Evolutionary conservation across 768 basidiomycete species (phyloP), one percentile per base, ranked within the genome.

Genomic region (Dentipellis sp.): DNA sequence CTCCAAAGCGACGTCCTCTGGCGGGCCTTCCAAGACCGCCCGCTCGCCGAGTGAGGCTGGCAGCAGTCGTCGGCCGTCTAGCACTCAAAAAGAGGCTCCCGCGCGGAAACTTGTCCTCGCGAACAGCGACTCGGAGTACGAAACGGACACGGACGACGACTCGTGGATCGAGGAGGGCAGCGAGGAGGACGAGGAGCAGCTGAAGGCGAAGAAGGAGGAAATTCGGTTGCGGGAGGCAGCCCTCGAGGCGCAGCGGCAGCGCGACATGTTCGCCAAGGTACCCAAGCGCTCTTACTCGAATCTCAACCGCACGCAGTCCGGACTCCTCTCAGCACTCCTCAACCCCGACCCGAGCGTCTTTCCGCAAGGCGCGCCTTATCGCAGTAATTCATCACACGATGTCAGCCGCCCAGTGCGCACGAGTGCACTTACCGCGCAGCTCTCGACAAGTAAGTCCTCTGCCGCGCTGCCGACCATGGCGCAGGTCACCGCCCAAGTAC

Each of bases 221-320:
- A 57, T 57, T 3, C 68, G 69, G 12, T 61, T 78, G 16, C 74
- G 68, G 6, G 76, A 81, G 52, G 87, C 86, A 5, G 84, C 81
- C 0, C 62, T 79, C 56, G 84, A 88, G 65, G 81, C 74, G 1
- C 78, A 80, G 63, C 77, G 81, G 16, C 79, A 85, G 61, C 77
- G 79, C 29, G 86, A 91, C 12, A 73, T 91, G 74, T 86, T 88
- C 63, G 76, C 78, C 58, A 90, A 91, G 69, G 75, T 83, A 12
- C 87, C 86, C 1, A 76, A 79, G 52, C 70, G 78, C 29, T 85
- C 82, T 35, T 87, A 86, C 65, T 77, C 79, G 53, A 81, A 81
- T 58, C 68, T 77, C 66, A 82, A 67, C 64, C 81, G 69, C 53
- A 72, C 77, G 10, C 69, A 71, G 49, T 78, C 78, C 9, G 88